Evolutionary conservation across 495 filamentous ascomycete species (phyloP), one percentile per base, ranked within the genome.

Genomic region (Filosporella fistucella): DNA sequence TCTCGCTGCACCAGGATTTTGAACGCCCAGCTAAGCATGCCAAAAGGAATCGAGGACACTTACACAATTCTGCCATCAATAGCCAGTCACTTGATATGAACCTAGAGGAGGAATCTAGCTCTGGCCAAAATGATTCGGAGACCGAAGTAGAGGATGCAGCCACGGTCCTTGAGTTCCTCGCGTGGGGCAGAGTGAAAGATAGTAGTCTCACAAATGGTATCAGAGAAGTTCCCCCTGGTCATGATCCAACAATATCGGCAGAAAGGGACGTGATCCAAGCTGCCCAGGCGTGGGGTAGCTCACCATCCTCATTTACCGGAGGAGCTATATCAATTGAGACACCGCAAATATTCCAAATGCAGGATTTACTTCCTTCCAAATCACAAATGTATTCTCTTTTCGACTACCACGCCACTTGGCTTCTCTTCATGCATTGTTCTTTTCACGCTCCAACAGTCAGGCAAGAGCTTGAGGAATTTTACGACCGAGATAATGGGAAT

Each of bases 141-240:
- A 36, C 54, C 2, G 66, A 64, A 34, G 56, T 63, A 17, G 63
- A 66, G 51, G 66, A 71, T 46, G 66, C 68, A 5, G 68, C 68
- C 4, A 67, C 68, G 8, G 63, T 71, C n/a, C 60, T 71, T 0
- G 68, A 71, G 42, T 71, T 71, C 40, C 60, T 71, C 7, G 67
- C 66, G 1, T 71, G 68, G 68, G 68, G 68, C 20, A 59, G 66
- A 21, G 56, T 60, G 34, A 69, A 71, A 32, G 61, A 71, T 33
- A 49, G 46, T 20, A 49, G 20, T 12, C 46, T 49, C n/a, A 49
- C 46, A 1, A 49, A 37, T 24, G 46, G 46, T 22, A 20, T 49
- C 10, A 26, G 46, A 49, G 37, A 49, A 9, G 13, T 37, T 21
- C 25, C 46, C 10, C 20, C 22, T 18, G n/a, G 23, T 33, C 46